Conservation (phyloP, 1,139 yeast species). For the Lodderomyces parapsilosis region DNA sequence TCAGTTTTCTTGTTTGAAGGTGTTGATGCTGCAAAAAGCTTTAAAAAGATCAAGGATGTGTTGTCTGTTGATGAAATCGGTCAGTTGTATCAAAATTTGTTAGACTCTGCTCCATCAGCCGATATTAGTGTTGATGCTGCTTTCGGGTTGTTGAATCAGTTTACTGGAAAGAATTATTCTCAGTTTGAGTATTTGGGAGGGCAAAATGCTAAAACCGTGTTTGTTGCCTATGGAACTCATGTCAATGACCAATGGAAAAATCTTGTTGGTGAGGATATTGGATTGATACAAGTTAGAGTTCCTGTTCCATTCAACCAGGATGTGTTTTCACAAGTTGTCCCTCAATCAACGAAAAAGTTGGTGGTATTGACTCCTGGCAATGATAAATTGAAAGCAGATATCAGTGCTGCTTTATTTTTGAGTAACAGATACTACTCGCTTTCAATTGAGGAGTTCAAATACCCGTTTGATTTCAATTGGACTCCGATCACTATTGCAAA, state of each 20-base stretch:
- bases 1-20: constrained; percentile 81
- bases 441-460: constrained; percentile 52
- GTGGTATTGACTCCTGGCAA: constrained; percentile 51
- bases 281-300: constrained; percentile 70
- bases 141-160: constrained; percentile 50
- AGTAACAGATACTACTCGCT: constrained; percentile 40
- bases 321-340: constrained; percentile 59
- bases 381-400: constrained; percentile 57
- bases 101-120: constrained; percentile 24
- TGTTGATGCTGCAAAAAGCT: constrained; percentile 59
- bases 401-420: constrained; percentile 69
- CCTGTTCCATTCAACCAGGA: constrained; percentile 73
- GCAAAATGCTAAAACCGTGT: constrained; percentile 60
- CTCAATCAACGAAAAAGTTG: constrained; percentile 56
- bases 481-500: constrained; percentile 54
- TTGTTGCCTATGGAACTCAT: constrained; percentile 74
- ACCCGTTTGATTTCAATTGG: constrained; percentile 55
- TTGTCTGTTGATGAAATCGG: constrained; percentile 47
- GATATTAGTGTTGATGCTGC: constrained; percentile 42
- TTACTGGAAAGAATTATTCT: constrained; percentile 58
- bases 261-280: constrained; percentile 45
- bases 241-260: constrained; percentile 57
- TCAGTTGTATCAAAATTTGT: constrained; percentile 38
- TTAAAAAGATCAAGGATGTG: constrained; percentile 48
- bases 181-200: constrained; percentile 75